These are phyloP conservation scores for Vigna nakashimae DNA, from an alignment of 306 rosid species.

Conservation along the genomic window DNA sequence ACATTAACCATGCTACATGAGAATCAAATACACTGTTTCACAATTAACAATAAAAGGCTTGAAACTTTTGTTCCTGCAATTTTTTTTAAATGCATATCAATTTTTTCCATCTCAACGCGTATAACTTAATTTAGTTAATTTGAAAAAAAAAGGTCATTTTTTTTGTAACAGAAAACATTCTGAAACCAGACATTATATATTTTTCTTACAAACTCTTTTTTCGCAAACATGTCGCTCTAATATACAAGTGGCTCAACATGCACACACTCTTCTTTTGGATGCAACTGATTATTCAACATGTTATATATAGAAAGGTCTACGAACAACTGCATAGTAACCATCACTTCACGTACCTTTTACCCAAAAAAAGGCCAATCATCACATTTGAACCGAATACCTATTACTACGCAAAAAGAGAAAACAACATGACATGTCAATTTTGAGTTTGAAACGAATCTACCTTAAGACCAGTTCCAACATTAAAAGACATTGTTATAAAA, in stretches of 20 bases:
- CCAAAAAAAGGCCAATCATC: background rate
- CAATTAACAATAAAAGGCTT: no score
- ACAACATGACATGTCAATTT: background rate
- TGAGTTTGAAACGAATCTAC: background rate
- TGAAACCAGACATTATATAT: background rate
- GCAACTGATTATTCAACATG: background rate
- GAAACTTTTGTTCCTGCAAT: no score
- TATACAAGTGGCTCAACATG: background rate
- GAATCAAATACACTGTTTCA: no score
- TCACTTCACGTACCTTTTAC: background rate
- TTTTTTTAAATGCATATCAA: no score
- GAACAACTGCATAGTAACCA: background rate
- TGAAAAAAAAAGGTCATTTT: no score
- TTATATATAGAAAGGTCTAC: background rate
- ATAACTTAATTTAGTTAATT: no score
- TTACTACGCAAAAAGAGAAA: background rate
- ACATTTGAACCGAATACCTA: background rate
- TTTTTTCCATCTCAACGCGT: no score
- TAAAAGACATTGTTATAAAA: constrained; percentile 3
- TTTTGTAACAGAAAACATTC: background rate
- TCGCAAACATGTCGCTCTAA: background rate
- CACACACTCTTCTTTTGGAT: background rate
- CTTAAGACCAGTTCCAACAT: constrained; percentile 46
- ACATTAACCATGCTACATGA: no score
- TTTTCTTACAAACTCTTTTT: background rate